Percentiles rank a stretch among this genome's conserved stretches.
Conservation (phyloP, 1,284 basidiomycete species). For the Farysia itapuensis region DNA sequence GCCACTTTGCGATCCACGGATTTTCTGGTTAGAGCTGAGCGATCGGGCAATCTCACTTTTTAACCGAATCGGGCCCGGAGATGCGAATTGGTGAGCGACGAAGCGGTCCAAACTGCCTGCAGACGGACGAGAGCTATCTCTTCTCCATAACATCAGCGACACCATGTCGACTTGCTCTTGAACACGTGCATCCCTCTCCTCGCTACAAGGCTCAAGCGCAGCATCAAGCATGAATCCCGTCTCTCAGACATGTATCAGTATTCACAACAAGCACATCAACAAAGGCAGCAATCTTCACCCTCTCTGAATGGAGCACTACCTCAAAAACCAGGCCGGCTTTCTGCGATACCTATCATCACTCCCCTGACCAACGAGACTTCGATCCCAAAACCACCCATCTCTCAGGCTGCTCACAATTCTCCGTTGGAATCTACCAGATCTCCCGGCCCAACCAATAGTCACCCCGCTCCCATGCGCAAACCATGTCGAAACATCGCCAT, state of each 20-base stretch:
- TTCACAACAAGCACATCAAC: constrained; percentile 19
- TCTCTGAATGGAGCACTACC: constrained; percentile 26
- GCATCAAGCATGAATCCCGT: too few relatives aligned
- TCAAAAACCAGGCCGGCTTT: constrained; percentile 24
- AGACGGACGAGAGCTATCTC: too few relatives aligned
- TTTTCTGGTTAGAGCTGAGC: too few relatives aligned
- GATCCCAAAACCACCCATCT: constrained; percentile 1
- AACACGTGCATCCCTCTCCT: too few relatives aligned
- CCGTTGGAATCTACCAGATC: constrained; percentile 19
- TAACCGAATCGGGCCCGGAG: too few relatives aligned
- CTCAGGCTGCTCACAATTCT: neutral
- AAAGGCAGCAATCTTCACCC: constrained; percentile 9
- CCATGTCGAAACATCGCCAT: constrained; percentile 38
- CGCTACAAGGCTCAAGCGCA: too few relatives aligned
- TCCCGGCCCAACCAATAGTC: constrained; percentile 8
- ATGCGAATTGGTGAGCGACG: too few relatives aligned
- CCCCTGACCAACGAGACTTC: constrained; percentile 5
- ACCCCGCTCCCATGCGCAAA: constrained; percentile 11
- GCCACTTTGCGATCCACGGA: too few relatives aligned
- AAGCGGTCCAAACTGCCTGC: too few relatives aligned
- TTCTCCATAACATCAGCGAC: too few relatives aligned
- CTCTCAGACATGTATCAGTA: constrained; percentile 45
- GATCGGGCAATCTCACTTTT: too few relatives aligned
- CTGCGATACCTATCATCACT: constrained; percentile 41
- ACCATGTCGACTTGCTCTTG: too few relatives aligned